Evolutionary conservation across 2,329 filamentous ascomycete genomes (phyloP).

Genomic region (Cryphonectria naterciae): DNA sequence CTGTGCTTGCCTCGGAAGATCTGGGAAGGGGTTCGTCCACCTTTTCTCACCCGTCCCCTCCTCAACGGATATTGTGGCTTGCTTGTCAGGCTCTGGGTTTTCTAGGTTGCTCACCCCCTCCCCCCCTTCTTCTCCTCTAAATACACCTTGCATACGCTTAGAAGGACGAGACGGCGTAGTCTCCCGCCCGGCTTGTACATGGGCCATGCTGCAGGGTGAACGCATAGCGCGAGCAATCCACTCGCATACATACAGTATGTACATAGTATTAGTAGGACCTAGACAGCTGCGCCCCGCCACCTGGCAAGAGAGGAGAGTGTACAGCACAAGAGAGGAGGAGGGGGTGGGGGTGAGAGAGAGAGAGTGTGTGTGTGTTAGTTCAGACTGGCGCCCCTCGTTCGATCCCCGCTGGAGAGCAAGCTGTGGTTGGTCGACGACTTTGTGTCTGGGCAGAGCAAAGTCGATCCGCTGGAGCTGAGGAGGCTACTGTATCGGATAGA

Average conservation of each 20-base stretch:
- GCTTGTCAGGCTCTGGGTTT: neutral
- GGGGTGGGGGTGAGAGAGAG: neutral
- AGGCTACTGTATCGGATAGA: constrained; percentile 10
- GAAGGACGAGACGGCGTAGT: neutral
- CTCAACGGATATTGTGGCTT: neutral
- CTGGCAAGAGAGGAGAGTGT: neutral
- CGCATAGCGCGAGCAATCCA: constrained; percentile 5
- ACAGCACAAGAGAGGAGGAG: no score
- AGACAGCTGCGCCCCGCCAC: neutral
- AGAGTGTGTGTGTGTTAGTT: neutral
- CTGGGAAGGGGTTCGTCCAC: neutral
- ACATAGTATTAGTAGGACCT: neutral
- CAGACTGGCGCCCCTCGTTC: neutral
- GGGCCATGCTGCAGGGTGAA: constrained; percentile 16
- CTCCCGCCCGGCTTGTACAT: neutral
- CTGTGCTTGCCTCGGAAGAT: neutral
- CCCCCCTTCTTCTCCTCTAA: no score
- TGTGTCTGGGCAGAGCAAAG: neutral
- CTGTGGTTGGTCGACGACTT: neutral
- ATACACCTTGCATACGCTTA: neutral
- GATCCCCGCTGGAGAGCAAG: neutral
- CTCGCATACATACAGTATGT: neutral
- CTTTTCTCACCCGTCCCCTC: neutral
- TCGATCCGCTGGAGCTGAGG: neutral
- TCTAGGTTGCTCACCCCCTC: neutral